A percentile compares a stretch with the other conserved stretches of the same genome.
phyloP scores from a whole-genome alignment of 495 filamentous ascomycete genomes.

The Hypoxylon trugodes region DNA sequence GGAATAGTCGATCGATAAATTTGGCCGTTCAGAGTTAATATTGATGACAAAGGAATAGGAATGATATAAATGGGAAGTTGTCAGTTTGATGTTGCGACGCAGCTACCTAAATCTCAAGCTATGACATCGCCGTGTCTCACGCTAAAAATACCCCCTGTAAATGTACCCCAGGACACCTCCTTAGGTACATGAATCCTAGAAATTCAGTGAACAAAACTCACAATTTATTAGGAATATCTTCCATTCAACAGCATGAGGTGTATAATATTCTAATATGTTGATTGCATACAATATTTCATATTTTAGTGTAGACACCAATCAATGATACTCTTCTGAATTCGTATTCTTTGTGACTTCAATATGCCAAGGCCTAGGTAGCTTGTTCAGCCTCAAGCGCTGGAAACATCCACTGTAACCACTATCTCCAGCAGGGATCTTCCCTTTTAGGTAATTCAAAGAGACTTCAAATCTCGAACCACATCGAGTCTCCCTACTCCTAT shows the following conservation, averaged over 20 bases:
- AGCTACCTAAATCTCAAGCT: conserved; percentile 30
- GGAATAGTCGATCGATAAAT: neutral
- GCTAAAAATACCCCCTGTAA: neutral
- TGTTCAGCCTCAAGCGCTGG: conserved; percentile 36
- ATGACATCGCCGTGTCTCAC: conserved; percentile 37
- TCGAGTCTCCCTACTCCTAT: neutral
- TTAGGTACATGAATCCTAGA: too few relatives aligned
- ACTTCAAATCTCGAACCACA: neutral
- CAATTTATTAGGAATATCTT: too few relatives aligned
- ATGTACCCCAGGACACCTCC: too few relatives aligned
- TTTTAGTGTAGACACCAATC: too few relatives aligned
- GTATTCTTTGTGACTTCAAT: too few relatives aligned
- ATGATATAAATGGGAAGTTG: conserved; percentile 11
- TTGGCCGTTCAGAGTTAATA: neutral
- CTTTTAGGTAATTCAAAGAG: neutral
- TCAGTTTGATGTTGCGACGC: conserved; percentile 30
- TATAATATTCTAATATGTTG: too few relatives aligned
- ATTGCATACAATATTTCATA: too few relatives aligned
- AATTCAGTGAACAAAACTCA: too few relatives aligned
- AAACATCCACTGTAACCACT: too few relatives aligned
- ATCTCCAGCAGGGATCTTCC: conserved; percentile 25
- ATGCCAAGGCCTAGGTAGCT: too few relatives aligned
- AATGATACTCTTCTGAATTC: too few relatives aligned
- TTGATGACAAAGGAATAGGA: conserved; percentile 29
- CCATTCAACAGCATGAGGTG: too few relatives aligned